phyloP scores from a whole-genome alignment of 73 alveolate genomes.

The Paramecium biaurelia region DNA sequence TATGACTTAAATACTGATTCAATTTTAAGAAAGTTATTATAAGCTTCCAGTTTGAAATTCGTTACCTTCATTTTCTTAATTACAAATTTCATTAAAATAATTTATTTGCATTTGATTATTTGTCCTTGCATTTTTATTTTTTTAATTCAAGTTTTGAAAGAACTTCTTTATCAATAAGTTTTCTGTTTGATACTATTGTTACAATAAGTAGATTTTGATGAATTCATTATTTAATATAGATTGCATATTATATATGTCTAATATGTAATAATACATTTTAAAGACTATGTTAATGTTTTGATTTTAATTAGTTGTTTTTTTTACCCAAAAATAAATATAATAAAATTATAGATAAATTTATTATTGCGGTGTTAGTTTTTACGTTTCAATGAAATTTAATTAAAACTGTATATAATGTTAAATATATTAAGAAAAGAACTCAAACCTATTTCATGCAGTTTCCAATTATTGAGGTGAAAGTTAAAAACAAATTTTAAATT shows the following conservation, averaged over 20 bases:
- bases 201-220: not conserved
- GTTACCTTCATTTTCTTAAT: not conserved
- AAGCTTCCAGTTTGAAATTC: not conserved
- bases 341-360: not conserved
- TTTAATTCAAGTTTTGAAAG: not conserved
- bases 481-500: not conserved
- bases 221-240: not conserved
- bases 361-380: not conserved
- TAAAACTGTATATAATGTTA: slow-evolving; percentile 16
- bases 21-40: not conserved
- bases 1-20: not conserved
- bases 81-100: not conserved
- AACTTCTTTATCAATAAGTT: not conserved
- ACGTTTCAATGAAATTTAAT: not conserved
- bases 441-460: slow-evolving; percentile 1
- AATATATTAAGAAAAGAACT: not conserved
- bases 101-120: not conserved
- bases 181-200: not conserved
- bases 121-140: not conserved
- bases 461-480: not conserved
- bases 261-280: not conserved
- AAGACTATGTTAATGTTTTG: not conserved
- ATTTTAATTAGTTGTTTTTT: not conserved
- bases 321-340: not conserved
- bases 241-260: not conserved